Conservation (phyloP, 2,329 filamentous ascomycete genomes). For the Fulvia fulva region DNA sequence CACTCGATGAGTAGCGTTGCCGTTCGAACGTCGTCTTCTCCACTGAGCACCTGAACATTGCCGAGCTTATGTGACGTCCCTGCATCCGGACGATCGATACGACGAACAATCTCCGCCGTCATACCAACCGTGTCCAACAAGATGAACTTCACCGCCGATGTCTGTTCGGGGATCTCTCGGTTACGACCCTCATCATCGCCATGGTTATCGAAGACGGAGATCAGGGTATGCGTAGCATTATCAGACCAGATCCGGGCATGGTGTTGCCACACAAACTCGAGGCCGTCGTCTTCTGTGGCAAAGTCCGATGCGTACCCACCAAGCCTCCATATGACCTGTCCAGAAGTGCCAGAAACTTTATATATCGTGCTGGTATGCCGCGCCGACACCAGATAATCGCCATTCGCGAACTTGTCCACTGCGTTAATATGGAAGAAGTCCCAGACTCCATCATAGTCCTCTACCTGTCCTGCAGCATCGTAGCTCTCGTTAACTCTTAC, state of each 20-base stretch:
- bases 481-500: slow-evolving; percentile 21
- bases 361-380: slow-evolving; percentile 40
- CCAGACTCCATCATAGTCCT: slow-evolving; percentile 21
- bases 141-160: slow-evolving; percentile 11
- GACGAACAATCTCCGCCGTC: slow-evolving; percentile 10
- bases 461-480: slow-evolving; percentile 21
- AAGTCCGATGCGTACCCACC: slow-evolving; percentile 45
- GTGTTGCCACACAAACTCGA: slow-evolving; percentile 26
- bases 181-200: slow-evolving; percentile 7
- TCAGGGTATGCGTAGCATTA: slow-evolving; percentile 6
- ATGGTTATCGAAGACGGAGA: slow-evolving; percentile 43
- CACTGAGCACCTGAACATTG: slow-evolving; percentile 8
- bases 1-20: slow-evolving; percentile 48
- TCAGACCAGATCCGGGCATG: slow-evolving; percentile 6
- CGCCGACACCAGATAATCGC: slow-evolving; percentile 44
- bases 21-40: background rate
- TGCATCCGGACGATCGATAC: slow-evolving; percentile 10
- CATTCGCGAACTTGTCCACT: slow-evolving; percentile 42
- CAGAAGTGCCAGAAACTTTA: slow-evolving; percentile 31
- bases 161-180: background rate
- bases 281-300: slow-evolving; percentile 26
- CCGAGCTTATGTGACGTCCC: slow-evolving; percentile 5
- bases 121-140: slow-evolving; percentile 1
- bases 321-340: slow-evolving; percentile 48
- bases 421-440: slow-evolving; percentile 51